These are phyloP conservation scores for Fagus sylvatica DNA, from an alignment of 306 rosid species.

Conservation along the genomic window DNA sequence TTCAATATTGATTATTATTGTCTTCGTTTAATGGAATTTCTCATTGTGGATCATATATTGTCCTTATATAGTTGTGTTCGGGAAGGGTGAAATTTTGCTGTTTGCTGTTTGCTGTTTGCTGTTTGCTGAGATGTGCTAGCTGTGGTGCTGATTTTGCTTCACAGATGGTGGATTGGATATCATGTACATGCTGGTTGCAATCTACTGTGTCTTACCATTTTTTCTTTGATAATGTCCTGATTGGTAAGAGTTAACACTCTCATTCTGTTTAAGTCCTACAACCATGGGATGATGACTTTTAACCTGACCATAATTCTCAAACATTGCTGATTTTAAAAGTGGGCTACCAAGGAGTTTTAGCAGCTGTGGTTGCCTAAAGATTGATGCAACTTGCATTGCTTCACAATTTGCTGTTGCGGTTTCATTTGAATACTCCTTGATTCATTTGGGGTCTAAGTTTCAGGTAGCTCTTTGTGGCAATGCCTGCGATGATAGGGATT, in stretches of 20 bases:
- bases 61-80: constrained; percentile 48
- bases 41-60: constrained; percentile 33
- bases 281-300: constrained; percentile 19
- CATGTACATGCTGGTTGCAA: constrained; percentile 43
- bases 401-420: constrained; percentile 35
- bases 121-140: constrained; percentile 45
- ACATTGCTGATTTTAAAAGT: constrained; percentile 33
- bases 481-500: constrained; percentile 8
- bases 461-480: constrained; percentile 11
- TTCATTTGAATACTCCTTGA: constrained; percentile 10
- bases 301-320: constrained; percentile 25
- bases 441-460: neutral
- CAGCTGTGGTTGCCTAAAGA: constrained; percentile 42
- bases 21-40: neutral
- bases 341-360: constrained; percentile 32
- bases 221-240: constrained; percentile 30
- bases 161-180: constrained; percentile 38
- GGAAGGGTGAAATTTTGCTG: constrained; percentile 47
- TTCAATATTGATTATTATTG: constrained; percentile 22
- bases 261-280: constrained; percentile 14
- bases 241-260: constrained; percentile 44
- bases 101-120: constrained; percentile 33
- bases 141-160: constrained; percentile 41
- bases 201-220: constrained; percentile 34
- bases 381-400: constrained; percentile 24